Evolutionary conservation across 2,329 filamentous ascomycete genomes (phyloP), one percentile per base, ranked within the genome.

Genomic region (Mollisiaceae sp.): DNA sequence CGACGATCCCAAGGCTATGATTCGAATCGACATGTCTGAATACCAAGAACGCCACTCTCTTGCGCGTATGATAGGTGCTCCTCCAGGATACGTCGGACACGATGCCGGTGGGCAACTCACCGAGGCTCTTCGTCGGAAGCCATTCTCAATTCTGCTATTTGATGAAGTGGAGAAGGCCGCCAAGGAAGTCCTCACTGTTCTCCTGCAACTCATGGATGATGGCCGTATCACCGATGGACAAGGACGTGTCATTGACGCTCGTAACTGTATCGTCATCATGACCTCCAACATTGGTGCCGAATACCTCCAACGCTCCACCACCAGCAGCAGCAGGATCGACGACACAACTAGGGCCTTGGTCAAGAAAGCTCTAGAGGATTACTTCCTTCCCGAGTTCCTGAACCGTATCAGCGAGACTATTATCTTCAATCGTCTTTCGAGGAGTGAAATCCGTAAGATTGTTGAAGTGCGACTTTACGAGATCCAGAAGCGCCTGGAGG

Each of bases 141-240:
- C 95, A 0, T 99, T 99, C 86, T 98, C 95, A 0, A 99, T 99
- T 75, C 84, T 99, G 2, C 87, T 99, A 9, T 99, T 99, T 73
- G 95, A 99, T 73, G 95, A 99, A 79, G 93, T 98, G 18, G 95
- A 99, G 81, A 99, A 99, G 83, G 94, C 95, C 1, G 95, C 95
- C 68, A 99, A 99, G 82, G 95, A 99, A 81, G 88, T 99, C 1
- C 83, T 99, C 52, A 99, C 95, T 0, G 95, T 99, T 18, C 88
- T 99, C 43, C 87, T 99, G n/a, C 95, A 99, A 79, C 92, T 99
- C 75, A 98, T 99, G 93, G 95, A 99, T 75, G 95, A 99, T 75
- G 95, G 95, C 36, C 93, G 95, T 74, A 98, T 99, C 79, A 99
- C 95, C 15, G 95, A 99, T 76, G 95, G 95, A 57, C 96, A 98